A percentile compares a stretch with the other conserved stretches of the same genome.
phyloP scores from a whole-genome alignment of 495 filamentous ascomycete species.

The Penicillium salamii region DNA sequence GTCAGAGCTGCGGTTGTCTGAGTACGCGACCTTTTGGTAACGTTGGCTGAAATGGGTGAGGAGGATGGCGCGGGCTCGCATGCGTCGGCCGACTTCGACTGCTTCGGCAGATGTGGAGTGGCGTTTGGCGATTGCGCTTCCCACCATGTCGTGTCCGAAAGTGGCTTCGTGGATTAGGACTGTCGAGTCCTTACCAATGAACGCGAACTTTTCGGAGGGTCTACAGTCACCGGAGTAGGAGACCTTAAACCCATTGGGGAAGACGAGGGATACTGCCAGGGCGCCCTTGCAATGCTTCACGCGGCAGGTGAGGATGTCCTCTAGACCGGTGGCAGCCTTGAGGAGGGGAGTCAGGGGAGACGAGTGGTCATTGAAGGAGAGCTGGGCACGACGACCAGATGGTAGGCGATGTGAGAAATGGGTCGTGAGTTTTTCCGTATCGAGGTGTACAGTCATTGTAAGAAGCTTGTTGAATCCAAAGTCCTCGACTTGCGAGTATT shows the following conservation, averaged over 20 bases:
- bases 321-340: constrained; percentile 40
- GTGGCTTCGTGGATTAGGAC: constrained; percentile 94
- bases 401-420: constrained; percentile 31
- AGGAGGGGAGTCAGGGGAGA: constrained; percentile 34
- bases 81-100: constrained; percentile 67
- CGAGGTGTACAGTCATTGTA: constrained; percentile 37
- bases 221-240: constrained; percentile 93
- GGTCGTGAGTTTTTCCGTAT: constrained; percentile 19
- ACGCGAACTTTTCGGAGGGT: constrained; percentile 65
- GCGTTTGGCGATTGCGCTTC: constrained; percentile 82
- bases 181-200: constrained; percentile 70
- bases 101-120: constrained; percentile 86
- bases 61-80: constrained; percentile 72
- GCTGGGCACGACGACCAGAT: constrained; percentile 21
- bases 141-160: constrained; percentile 77
- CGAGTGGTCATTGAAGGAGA: constrained; percentile 21
- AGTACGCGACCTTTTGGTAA: constrained; percentile 71
- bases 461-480: constrained; percentile 63
- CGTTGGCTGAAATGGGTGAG: constrained; percentile 94
- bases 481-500: constrained; percentile 76
- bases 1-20: constrained; percentile 16
- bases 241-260: constrained; percentile 76
- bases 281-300: constrained; percentile 81
- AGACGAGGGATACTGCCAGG: constrained; percentile 72
- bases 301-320: constrained; percentile 46